phyloP scores from a whole-genome alignment of 23 red algal species.

The Gracilaria caudata region DNA sequence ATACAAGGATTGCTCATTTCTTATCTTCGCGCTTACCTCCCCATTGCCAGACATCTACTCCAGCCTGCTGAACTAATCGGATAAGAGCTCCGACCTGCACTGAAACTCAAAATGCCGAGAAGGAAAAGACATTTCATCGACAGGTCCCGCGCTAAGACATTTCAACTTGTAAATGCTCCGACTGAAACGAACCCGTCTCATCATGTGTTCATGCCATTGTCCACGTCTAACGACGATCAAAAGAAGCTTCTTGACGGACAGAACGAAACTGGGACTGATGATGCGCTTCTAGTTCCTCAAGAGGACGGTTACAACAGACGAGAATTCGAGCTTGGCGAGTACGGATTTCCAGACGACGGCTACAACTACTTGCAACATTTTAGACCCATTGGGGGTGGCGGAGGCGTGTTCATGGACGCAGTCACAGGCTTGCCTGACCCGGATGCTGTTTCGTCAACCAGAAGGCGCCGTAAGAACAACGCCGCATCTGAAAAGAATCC shows the following conservation, averaged over 20 bases:
- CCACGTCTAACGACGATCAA: background rate
- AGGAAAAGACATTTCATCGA: constrained; percentile 64
- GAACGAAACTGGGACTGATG: background rate
- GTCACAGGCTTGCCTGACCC: constrained; percentile 25
- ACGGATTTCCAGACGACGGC: constrained; percentile 85
- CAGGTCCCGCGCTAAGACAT: constrained; percentile 48
- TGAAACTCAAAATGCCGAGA: constrained; percentile 62
- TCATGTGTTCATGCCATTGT: constrained; percentile 51
- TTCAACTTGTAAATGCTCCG: constrained; percentile 55
- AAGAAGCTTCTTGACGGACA: background rate
- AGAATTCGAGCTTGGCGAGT: constrained; percentile 69
- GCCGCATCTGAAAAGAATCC: background rate
- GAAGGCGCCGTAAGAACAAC: background rate
- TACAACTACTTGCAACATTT: constrained; percentile 90
- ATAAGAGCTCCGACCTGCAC: no score
- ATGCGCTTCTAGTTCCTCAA: background rate
- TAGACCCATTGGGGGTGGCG: constrained; percentile 58
- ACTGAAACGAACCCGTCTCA: background rate
- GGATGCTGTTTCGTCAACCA: constrained; percentile 38
- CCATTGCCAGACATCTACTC: no score
- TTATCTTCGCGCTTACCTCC: no score
- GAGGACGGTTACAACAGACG: constrained; percentile 2
- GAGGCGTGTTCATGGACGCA: constrained; percentile 75
- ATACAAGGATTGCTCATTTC: no score
- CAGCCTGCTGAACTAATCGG: no score